Base-by-base conservation (phyloP, 139 green algal genomes). In the Limnomonas spitsbergensis region DNA sequence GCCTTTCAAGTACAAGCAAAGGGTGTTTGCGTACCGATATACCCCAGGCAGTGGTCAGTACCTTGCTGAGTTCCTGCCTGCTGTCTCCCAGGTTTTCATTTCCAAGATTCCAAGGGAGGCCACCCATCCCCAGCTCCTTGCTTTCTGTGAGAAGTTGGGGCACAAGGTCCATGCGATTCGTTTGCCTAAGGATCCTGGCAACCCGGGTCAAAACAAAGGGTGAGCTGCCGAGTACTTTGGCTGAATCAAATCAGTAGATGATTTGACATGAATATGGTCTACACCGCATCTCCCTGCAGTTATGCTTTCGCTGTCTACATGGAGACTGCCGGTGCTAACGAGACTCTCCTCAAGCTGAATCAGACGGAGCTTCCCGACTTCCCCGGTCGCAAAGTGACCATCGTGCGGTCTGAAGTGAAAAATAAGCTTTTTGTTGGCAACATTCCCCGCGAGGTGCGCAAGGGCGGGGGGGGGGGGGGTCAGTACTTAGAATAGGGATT, bases 371-470 rank as follows among this genome's bases (percentile, higher is more conserved):
- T 97, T 27, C 66, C 81, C 9, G 88, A 87, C 31, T 90, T 88
- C 69, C 85, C 88, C n/a, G 89, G 84, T 6, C 79, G 85, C 56
- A 92, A 87, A 86, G 90, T 88, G 32, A 73, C 73, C 9, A 77
- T 89, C 2, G 82, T 81, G 1, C 27, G 77, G 3, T 85, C 76
- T 32, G 89, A 96, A 78, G 87, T 92, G 31, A 96, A 96, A 84
- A 88, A 97, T 88, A 89, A 90, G 75, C 86, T 98, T 61, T 98
- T 92, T 74, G 69, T 98, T 2, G 94, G 93, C 53, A 92, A 92
- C 85, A 79, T 98, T 32, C 94, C 94, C 6, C 88, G 88, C 32
- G 78, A 85, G 36, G 82, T 95, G 35, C n/a, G n/a, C n/a, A 89
- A n/a, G n/a, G n/a, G n/a, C n/a, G n/a, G n/a, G n/a, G n/a, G n/a